phyloP scores from a whole-genome alignment of 345 rosid genomes.

The Hypericum perforatum region DNA sequence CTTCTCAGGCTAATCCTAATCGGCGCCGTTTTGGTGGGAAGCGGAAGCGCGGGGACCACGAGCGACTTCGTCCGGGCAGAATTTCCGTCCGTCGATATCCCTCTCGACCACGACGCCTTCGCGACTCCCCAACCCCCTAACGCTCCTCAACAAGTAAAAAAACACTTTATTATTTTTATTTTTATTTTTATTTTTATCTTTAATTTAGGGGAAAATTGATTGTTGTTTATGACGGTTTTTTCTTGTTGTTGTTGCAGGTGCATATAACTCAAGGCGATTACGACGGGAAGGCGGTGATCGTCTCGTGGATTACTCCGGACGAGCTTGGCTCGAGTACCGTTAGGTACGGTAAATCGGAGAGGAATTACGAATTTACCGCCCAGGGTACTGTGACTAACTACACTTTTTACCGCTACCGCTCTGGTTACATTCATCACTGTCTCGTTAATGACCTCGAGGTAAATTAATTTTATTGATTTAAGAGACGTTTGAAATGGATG shows the following conservation, averaged over 20 bases:
- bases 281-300: conserved; percentile 72
- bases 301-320: conserved; percentile 82
- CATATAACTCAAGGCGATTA: conserved; percentile 95
- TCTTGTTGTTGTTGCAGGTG: conserved; percentile 27
- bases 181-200: not conserved
- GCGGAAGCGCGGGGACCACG: too few species aligned
- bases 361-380: conserved; percentile 44
- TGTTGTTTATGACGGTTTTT: not conserved
- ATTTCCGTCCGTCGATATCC: too few species aligned
- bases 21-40: too few species aligned
- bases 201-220: not conserved
- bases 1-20: too few species aligned
- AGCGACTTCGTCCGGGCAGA: too few species aligned
- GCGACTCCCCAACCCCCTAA: too few species aligned
- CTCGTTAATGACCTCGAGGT: conserved; percentile 75
- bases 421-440: conserved; percentile 85
- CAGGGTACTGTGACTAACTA: conserved; percentile 54
- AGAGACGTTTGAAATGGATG: too few species aligned
- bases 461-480: conserved; percentile 9
- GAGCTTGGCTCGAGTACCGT: conserved; percentile 53
- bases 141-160: too few species aligned
- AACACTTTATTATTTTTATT: not conserved
- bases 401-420: conserved; percentile 62
- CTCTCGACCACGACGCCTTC: too few species aligned
- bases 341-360: conserved; percentile 41